Evolutionary conservation across 2,329 filamentous ascomycete genomes (phyloP), one percentile per base, ranked within the genome.

Genomic region (Tympanopsis confertula): DNA sequence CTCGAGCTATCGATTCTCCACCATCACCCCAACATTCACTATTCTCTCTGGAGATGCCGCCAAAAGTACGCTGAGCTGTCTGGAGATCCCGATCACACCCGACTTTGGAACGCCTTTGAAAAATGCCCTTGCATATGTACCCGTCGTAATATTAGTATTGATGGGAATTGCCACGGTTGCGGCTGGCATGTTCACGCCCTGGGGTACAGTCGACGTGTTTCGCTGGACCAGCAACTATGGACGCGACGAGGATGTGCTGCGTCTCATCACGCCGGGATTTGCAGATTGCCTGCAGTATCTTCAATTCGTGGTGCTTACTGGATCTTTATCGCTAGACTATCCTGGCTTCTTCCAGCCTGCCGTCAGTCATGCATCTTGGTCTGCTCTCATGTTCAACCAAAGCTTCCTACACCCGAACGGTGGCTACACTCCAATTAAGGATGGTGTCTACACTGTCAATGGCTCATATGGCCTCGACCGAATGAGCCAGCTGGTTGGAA

Each of bases 151-250:
- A 18, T 68, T 98, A 20, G 62, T 89, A 3, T 67, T 89, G 29
- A 85, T 93, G 35, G 91, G 78, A 2, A 58, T 87, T 41, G 86
- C 88, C 13, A 94, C 89, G 5, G 66, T 88, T 24, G 78, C 86
- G 46, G 87, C 91, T 3, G 84, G 78, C 36, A 85, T 93, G 26
- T 89, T 78, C 54, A 95, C 88, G 52, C 91, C 91, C 0, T 98
- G 91, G 89, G 91, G 91, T 15, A 85, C 86, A 2, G 77, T 77
- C 5, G 84, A 98, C 54, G 70, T 89, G 15, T 96, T 96, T 56
- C 80, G 85, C 47, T 98, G 89, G 87, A 87, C 86, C n/a, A 93
- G 86, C 52, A 98, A 98, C 55, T 96, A 94, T 55, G 91, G 91
- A 24, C 78, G 89, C 47, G 91, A 98, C 49, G 84, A 86, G 43